phyloP scores from a whole-genome alignment of 2,329 filamentous ascomycete genomes.

The Diplodia intermedia region DNA sequence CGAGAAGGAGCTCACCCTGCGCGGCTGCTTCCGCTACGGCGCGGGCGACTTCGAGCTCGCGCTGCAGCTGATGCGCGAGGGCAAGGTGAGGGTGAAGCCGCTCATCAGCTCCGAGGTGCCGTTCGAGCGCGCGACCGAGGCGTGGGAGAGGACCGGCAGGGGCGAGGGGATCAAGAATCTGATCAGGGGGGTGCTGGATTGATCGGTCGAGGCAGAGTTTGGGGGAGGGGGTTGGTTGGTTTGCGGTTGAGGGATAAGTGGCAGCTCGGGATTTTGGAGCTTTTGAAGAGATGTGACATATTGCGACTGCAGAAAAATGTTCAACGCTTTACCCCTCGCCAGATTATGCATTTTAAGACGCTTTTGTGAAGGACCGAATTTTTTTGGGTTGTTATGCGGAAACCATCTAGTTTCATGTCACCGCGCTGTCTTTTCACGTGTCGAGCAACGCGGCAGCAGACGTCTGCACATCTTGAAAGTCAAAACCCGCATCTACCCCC shows the following conservation, averaged over 20 bases:
- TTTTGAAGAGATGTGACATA: too few species aligned
- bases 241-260: too few species aligned
- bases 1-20: conserved; percentile 38
- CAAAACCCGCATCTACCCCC: background rate
- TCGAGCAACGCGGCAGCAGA: background rate
- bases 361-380: background rate
- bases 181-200: conserved; percentile 41
- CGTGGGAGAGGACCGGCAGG: conserved; percentile 44
- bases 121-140: conserved; percentile 42
- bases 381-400: background rate
- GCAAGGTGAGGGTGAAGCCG: conserved; percentile 39
- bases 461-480: background rate
- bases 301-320: too few species aligned
- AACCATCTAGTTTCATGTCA: background rate
- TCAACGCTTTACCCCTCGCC: too few species aligned
- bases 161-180: conserved; percentile 47
- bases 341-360: background rate
- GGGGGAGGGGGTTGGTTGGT: too few species aligned
- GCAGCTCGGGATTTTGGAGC: too few species aligned
- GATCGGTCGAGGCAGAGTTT: background rate
- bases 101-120: conserved; percentile 42
- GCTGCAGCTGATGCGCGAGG: conserved; percentile 38
- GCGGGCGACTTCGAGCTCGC: conserved; percentile 45
- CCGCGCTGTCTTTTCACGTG: background rate
- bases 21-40: conserved; percentile 45